Conservation (phyloP, 306 rosid species). For the Prunus salicina region DNA sequence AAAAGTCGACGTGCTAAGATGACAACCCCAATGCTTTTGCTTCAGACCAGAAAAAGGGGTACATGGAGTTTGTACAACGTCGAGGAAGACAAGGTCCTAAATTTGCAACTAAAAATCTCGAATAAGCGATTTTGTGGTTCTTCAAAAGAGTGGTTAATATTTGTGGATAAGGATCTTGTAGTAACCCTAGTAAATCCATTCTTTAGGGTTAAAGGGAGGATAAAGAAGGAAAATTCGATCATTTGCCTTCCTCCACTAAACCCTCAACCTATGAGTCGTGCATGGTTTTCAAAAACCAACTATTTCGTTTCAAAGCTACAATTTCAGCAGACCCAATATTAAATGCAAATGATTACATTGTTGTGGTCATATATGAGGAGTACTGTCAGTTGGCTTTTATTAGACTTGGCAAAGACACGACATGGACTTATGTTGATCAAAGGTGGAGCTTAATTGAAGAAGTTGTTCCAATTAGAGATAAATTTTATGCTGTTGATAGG, state of each 20-base stretch:
- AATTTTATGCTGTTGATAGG: background rate
- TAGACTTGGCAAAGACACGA: background rate
- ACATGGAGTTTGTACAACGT: background rate
- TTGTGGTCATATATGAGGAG: background rate
- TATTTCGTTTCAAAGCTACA: background rate
- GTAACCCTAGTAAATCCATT: background rate
- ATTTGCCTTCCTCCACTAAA: background rate
- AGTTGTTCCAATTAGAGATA: background rate
- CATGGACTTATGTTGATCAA: background rate
- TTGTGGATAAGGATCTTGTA: background rate
- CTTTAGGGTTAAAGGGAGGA: background rate
- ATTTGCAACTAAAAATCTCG: background rate
- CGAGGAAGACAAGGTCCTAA: background rate
- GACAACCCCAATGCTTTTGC: background rate
- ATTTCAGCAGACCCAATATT: background rate
- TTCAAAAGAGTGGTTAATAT: constrained; percentile 7
- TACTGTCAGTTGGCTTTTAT: background rate
- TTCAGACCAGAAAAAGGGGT: background rate
- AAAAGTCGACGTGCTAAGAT: background rate
- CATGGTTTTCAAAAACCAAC: background rate
- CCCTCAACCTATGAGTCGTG: too few relatives aligned
- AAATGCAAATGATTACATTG: background rate
- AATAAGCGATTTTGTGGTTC: background rate
- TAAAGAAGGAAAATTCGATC: background rate
- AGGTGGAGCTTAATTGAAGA: background rate